Percentiles rank a stretch among this genome's conserved stretches.
Evolutionary conservation across 306 rosid genomes (phyloP).

Genomic region (Vachellia pachyceras): DNA sequence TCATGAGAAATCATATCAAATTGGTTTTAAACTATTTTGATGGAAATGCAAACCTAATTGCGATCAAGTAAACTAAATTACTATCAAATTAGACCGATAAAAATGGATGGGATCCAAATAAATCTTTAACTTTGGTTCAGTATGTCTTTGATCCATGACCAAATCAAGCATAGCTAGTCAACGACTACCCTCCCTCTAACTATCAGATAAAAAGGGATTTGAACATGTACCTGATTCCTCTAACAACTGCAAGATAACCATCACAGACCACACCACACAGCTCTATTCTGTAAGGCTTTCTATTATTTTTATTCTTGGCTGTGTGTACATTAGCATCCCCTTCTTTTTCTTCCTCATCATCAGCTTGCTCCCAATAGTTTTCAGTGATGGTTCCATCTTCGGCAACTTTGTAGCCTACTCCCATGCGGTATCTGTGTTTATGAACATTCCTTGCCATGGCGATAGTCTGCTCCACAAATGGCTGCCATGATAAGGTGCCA

Average conservation of each 20-base stretch:
- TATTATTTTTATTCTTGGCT: neutral
- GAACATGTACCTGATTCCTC: conserved; percentile 81
- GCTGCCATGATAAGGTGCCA: conserved; percentile 90
- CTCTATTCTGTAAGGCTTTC: conserved; percentile 85
- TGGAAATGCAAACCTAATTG: too few relatives aligned
- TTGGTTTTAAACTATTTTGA: too few relatives aligned
- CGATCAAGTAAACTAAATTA: too few relatives aligned
- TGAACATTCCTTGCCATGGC: conserved; percentile 87
- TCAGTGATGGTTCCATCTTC: conserved; percentile 72
- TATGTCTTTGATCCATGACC: neutral
- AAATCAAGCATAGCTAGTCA: too few relatives aligned
- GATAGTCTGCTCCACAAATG: conserved; percentile 81
- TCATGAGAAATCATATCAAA: too few relatives aligned
- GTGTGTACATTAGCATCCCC: conserved; percentile 20
- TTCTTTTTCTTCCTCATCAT: conserved; percentile 35
- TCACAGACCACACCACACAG: conserved; percentile 96
- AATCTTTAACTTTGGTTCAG: neutral
- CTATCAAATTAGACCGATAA: too few relatives aligned
- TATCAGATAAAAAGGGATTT: neutral
- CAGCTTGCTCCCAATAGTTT: conserved; percentile 79
- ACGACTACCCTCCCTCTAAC: too few relatives aligned
- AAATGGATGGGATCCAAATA: neutral
- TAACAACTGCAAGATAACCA: conserved; percentile 83
- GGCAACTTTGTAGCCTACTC: conserved; percentile 75
- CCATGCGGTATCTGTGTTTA: conserved; percentile 78